A percentile compares a stretch with the other conserved stretches of the same genome.
phyloP scores from a whole-genome alignment of 2,329 filamentous ascomycete species.

The Chaetoscypha palmicola region DNA sequence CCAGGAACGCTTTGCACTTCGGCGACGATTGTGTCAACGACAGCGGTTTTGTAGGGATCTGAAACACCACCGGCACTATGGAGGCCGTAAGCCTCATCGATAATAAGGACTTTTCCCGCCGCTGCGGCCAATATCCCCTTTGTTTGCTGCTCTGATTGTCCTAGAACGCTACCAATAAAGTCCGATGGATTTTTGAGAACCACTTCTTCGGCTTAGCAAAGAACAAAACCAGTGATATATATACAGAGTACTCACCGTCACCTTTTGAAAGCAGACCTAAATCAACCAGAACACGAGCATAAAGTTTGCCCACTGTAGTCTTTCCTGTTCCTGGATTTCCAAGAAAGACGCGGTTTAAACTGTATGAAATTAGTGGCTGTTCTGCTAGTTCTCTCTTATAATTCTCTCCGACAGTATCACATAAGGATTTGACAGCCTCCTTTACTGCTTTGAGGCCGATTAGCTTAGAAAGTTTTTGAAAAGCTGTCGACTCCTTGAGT shows the following conservation, averaged over 20 bases:
- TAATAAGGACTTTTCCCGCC: slow-evolving; percentile 67
- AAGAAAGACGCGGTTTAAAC: slow-evolving; percentile 62
- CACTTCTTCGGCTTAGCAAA: slow-evolving; percentile 36
- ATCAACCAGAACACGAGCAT: slow-evolving; percentile 60
- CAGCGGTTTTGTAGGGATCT: slow-evolving; percentile 52
- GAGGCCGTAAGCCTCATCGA: slow-evolving; percentile 73
- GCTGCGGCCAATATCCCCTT: slow-evolving; percentile 63
- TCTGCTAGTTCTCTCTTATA: slow-evolving; percentile 60
- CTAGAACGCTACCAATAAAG: slow-evolving; percentile 58
- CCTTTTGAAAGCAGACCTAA: slow-evolving; percentile 61
- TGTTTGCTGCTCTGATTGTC: slow-evolving; percentile 62
- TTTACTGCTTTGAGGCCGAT: slow-evolving; percentile 59
- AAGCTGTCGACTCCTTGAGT: slow-evolving; percentile 46
- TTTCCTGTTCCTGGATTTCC: slow-evolving; percentile 71
- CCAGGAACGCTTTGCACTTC: slow-evolving; percentile 63
- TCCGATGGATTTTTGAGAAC: slow-evolving; percentile 67
- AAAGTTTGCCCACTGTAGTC: slow-evolving; percentile 67
- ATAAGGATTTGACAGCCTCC: slow-evolving; percentile 46
- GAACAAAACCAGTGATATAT: not conserved
- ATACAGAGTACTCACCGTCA: slow-evolving; percentile 44
- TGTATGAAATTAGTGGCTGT: slow-evolving; percentile 50
- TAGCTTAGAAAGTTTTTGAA: slow-evolving; percentile 49
- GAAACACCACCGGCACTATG: slow-evolving; percentile 35
- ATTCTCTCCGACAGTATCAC: slow-evolving; percentile 57
- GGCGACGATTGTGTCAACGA: slow-evolving; percentile 66